Base-by-base conservation (phyloP, 306 rosid genomes). In the Glycine latifolia region DNA sequence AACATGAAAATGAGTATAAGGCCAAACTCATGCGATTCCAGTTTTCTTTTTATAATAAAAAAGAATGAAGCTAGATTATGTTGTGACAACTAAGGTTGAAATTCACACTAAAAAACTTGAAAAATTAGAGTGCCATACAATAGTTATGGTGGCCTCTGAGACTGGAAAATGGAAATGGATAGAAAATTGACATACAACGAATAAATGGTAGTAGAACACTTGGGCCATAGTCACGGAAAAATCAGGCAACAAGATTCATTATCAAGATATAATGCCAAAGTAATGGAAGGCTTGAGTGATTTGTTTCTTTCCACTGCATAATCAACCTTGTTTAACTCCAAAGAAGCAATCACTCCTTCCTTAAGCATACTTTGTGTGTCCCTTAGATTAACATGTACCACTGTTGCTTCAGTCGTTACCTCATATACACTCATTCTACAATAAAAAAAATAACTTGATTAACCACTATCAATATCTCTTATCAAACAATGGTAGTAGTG, bases 181-280 rank as follows among this genome's bases (percentile, higher is more conserved):
- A 35, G 39, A 35, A 35, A 35, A 35, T 35, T 35, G 39, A 35
- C 39, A 0, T 35, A 35, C 39, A 35, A 35, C 1, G 39, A 35
- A 35, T 35, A 35, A 35, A 35, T 35, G 39, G 39, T 35, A 35
- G 39, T 35, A 35, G 39, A 35, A 35, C 39, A 35, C 39, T 35
- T 35, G 0, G 39, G 3, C 39, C 39, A 13, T 94, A 94, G 81
- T 94, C 98, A 59, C 98, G 91, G 79, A 92, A 82, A 87, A 94
- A 87, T 97, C 97, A 94, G 59, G 98, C 94, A 52, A 87, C 86
- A 33, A 91, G 91, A 81, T 92, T 94, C 77, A 85, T 83, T 7
- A 90, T 63, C 37, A 94, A 83, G 91, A 94, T 78, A 92, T 71
- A 65, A 80, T 47, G 78, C 94, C 90, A 60, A 86, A 94, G 37